Percentiles rank a stretch among this genome's conserved stretches.
Evolutionary conservation across 2,329 filamentous ascomycete species (phyloP).

Genomic region (Diaporthe australafricana): DNA sequence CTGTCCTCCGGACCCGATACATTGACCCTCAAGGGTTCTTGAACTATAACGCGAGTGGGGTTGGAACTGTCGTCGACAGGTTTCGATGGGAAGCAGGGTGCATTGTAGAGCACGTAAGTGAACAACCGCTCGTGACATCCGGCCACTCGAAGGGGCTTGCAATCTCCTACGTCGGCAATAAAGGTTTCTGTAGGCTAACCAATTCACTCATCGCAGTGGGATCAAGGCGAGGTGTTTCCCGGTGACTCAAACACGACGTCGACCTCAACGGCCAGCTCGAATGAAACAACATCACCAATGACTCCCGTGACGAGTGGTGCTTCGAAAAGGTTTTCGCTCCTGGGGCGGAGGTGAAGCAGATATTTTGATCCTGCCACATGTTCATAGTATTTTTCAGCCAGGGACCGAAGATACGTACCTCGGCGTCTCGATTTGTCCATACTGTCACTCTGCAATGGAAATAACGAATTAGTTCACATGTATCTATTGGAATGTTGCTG

Average conservation of each 20-base stretch:
- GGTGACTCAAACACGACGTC: not conserved
- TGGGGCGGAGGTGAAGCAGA: not conserved
- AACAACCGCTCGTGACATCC: no score
- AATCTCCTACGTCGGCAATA: no score
- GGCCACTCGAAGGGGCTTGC: not conserved
- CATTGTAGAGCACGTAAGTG: constrained; percentile 43
- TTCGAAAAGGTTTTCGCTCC: not conserved
- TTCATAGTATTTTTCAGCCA: not conserved
- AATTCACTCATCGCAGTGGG: not conserved
- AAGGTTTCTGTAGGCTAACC: accelerated
- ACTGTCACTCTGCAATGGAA: not conserved
- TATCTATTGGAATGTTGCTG: not conserved
- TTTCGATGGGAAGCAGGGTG: constrained; percentile 42
- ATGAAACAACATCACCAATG: not conserved
- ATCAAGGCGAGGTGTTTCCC: constrained; percentile 8
- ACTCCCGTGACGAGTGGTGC: constrained; percentile 10
- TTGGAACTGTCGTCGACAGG: constrained; percentile 40
- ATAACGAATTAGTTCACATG: not conserved
- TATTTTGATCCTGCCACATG: accelerated
- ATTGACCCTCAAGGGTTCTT: constrained; percentile 38
- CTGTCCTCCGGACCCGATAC: constrained; percentile 36
- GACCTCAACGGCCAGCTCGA: not conserved
- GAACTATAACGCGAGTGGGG: constrained; percentile 36
- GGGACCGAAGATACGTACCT: constrained; percentile 6
- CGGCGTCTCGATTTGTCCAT: not conserved